A percentile compares a stretch with the other conserved stretches of the same genome.
Conservation (phyloP, 768 basidiomycete species). For the Tephrocybe rancida region DNA sequence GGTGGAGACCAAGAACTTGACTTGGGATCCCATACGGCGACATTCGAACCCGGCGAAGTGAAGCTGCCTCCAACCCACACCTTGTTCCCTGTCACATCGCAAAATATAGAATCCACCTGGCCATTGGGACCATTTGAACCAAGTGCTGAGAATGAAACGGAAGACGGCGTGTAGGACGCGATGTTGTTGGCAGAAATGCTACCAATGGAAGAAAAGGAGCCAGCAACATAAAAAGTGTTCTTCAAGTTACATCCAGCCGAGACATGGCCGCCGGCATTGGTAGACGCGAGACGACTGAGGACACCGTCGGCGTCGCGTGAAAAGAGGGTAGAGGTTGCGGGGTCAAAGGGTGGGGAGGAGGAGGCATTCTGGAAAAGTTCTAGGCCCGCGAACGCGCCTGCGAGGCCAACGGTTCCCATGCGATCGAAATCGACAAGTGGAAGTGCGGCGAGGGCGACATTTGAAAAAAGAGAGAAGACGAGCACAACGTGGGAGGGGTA, state of each 20-base stretch:
- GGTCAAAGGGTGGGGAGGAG: slow-evolving; percentile 58
- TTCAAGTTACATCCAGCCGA: slow-evolving; percentile 71
- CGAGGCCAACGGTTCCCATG: slow-evolving; percentile 91
- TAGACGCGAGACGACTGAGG: slow-evolving; percentile 71
- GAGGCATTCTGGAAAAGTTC: slow-evolving; percentile 67
- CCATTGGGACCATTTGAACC: slow-evolving; percentile 76
- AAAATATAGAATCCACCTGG: slow-evolving; percentile 71
- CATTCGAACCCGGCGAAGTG: slow-evolving; percentile 62
- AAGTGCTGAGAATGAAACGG: slow-evolving; percentile 60
- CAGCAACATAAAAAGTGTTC: slow-evolving; percentile 77
- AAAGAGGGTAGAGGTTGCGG: slow-evolving; percentile 72
- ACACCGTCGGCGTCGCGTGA: slow-evolving; percentile 66
- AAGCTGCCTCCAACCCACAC: slow-evolving; percentile 84
- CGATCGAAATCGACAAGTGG: slow-evolving; percentile 54
- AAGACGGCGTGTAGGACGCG: slow-evolving; percentile 69
- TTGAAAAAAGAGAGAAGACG: slow-evolving; percentile 15
- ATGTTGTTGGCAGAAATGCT: slow-evolving; percentile 67
- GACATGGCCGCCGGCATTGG: slow-evolving; percentile 80
- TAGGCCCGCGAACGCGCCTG: slow-evolving; percentile 88
- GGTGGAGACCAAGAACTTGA: slow-evolving; percentile 72
- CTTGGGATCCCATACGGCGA: slow-evolving; percentile 72
- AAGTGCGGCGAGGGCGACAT: slow-evolving; percentile 35
- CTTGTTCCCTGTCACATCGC: slow-evolving; percentile 64
- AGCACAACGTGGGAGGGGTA: slow-evolving; percentile 22
- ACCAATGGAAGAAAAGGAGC: slow-evolving; percentile 77